These are phyloP conservation scores for Haplosporangium gracile DNA, from an alignment of 192 early-diverging fungal species.

Conservation along the genomic window DNA sequence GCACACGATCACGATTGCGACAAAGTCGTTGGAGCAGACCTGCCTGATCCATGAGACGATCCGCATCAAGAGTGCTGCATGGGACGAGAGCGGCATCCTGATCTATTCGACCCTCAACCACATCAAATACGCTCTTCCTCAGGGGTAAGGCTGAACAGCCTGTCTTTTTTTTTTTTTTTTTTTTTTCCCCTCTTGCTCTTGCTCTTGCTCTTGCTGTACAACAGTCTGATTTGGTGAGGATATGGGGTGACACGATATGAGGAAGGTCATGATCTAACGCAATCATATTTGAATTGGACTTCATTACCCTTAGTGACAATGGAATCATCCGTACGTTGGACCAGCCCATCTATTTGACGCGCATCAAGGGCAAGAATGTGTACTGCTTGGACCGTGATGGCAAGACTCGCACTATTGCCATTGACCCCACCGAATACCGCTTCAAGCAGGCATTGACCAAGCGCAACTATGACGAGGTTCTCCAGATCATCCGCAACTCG, in stretches of 20 bases:
- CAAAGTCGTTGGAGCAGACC: conserved; percentile 89
- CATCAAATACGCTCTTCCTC: conserved; percentile 95
- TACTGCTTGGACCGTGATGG: conserved; percentile 93
- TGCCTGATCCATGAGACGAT: conserved; percentile 97
- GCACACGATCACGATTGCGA: conserved; percentile 94
- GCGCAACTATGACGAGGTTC: conserved; percentile 95
- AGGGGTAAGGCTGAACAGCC: conserved; percentile 71
- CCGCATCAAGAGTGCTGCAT: conserved; percentile 97
- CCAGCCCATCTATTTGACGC: conserved; percentile 93
- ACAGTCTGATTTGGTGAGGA: no score
- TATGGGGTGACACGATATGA: no score
- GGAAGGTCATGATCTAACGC: neutral
- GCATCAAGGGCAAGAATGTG: conserved; percentile 87
- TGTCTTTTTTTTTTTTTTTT: neutral
- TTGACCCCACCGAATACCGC: conserved; percentile 99
- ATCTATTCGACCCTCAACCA: conserved; percentile 98
- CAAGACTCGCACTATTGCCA: conserved; percentile 85
- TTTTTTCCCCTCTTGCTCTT: no score
- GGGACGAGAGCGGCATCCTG: conserved; percentile 94
- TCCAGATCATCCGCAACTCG: conserved; percentile 95
- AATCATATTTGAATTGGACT: neutral
- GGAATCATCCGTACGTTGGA: conserved; percentile 98
- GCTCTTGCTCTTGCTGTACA: no score
- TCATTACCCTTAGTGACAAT: conserved; percentile 74
- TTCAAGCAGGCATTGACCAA: conserved; percentile 96